Evolutionary conservation across 257 asterid species (phyloP), one percentile per base, ranked within the genome.

Genomic region (Haberlea rhodopensis): DNA sequence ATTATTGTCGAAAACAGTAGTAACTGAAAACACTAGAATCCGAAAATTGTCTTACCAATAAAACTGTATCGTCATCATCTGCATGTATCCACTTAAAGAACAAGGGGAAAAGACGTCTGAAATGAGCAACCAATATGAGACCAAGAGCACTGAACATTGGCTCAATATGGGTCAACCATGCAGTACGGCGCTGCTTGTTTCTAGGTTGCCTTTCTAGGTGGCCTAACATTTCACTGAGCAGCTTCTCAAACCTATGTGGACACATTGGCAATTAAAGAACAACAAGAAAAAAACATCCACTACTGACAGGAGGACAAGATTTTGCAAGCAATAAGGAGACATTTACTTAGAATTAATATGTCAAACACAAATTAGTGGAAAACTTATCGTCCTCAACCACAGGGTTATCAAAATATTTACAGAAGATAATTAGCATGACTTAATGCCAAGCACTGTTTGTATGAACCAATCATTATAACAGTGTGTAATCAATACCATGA

Each of bases 121-220:
- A 92, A 80, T 92, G 97, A 65, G 94, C 87, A 65, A 89, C 74
- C 49, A 92, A 76, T 28, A 84, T 7, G 32, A 92, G 94, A 64
- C 99, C 97, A 22, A 89, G 72, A 62, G 84, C 71, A 62, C 73
- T 69, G 46, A 92, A 76, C 67, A 92, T 83, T 58, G 85, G 94
- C 65, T 87, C 99, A 59, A 85, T 75, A 71, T 82, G 84, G 26
- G 57, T 75, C 53, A 92, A 87, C 99, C 99, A 92, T 53, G 76
- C 84, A 70, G 74, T 76, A 18, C 94, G 91, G 6, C 99, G 88
- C 71, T 84, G 80, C 82, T 84, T 80, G 83, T 89, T 86, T 76
- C 88, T 83, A 60, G 96, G 97, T 72, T 92, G 95, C 79, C 99
- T 77, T 80, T 92, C 99, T 74, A 89, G 74, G 80, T 92, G 97